phyloP scores from a whole-genome alignment of 257 asterid genomes.

The Ilex aquifolium region DNA sequence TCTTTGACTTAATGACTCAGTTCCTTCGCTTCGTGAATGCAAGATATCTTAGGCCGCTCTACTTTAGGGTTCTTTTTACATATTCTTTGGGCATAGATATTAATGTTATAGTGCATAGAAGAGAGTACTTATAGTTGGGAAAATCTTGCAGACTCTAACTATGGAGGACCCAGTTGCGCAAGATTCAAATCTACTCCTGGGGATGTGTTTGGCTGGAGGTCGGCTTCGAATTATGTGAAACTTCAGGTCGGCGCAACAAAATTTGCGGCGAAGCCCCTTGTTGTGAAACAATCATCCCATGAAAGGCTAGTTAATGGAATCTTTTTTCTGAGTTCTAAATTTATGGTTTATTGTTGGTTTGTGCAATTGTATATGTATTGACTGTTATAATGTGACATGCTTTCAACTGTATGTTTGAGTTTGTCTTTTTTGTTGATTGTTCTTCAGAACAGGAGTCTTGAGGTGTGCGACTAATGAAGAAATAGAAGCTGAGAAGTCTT shows the following conservation, averaged over 20 bases:
- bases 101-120: neutral
- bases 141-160: conserved; percentile 35
- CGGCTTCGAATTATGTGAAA: conserved; percentile 60
- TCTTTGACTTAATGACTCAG: neutral
- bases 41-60: too few species aligned
- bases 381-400: neutral
- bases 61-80: too few species aligned
- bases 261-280: conserved; percentile 30
- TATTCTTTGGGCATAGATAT: too few species aligned
- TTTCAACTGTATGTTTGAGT: neutral
- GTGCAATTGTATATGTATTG: neutral
- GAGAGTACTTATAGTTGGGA: neutral
- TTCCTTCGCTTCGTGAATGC: neutral
- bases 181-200: conserved; percentile 5
- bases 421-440: conserved; percentile 6
- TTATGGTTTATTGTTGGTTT: neutral
- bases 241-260: conserved; percentile 38
- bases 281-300: conserved; percentile 24
- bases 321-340: neutral
- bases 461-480: conserved; percentile 85
- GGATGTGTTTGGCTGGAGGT: conserved; percentile 41
- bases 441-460: conserved; percentile 50
- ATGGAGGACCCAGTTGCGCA: neutral
- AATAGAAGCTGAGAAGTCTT: conserved; percentile 80
- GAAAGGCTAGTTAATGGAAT: conserved; percentile 36